These are phyloP conservation scores for Phytopythium delawarense DNA, from an alignment of 352 stramenopile species.

Conservation along the genomic window DNA sequence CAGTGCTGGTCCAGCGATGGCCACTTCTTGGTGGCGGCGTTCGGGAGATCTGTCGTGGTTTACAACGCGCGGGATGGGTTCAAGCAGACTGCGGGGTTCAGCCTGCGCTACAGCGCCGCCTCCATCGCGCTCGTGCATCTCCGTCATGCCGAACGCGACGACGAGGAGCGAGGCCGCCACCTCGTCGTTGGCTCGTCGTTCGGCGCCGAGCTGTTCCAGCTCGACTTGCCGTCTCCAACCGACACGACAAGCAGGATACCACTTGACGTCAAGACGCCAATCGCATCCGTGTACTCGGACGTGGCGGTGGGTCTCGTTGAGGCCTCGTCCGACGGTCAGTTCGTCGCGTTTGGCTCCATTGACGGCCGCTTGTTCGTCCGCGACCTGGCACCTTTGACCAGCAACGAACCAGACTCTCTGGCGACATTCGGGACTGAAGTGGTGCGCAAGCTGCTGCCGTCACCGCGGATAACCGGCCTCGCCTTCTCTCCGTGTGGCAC, in stretches of 20 bases:
- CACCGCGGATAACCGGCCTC: constrained; percentile 52
- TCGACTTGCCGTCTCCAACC: constrained; percentile 6
- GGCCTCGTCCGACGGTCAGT: constrained; percentile 27
- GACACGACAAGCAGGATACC: not conserved
- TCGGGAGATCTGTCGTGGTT: constrained; percentile 26
- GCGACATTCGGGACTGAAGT: constrained; percentile 19
- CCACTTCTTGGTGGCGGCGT: constrained; percentile 21
- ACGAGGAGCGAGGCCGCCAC: not conserved
- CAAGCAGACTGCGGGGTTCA: constrained; percentile 6
- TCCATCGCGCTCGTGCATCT: constrained; percentile 25
- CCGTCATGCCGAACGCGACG: not conserved
- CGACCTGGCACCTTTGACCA: constrained; percentile 8
- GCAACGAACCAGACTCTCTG: not conserved
- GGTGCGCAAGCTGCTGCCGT: constrained; percentile 32
- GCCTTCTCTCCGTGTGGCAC: constrained; percentile 32
- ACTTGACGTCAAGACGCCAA: not conserved
- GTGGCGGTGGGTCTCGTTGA: constrained; percentile 37
- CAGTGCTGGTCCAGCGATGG: constrained; percentile 48
- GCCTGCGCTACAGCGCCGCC: constrained; percentile 28
- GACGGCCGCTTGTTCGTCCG: constrained; percentile 53
- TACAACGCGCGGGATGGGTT: constrained; percentile 23
- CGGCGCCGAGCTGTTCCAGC: constrained; percentile 27
- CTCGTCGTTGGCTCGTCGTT: constrained; percentile 33
- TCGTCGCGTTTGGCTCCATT: constrained; percentile 35
- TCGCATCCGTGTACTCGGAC: constrained; percentile 19